These are phyloP conservation scores for Podospora didyma DNA, from an alignment of 495 filamentous ascomycete species.

Conservation along the genomic window DNA sequence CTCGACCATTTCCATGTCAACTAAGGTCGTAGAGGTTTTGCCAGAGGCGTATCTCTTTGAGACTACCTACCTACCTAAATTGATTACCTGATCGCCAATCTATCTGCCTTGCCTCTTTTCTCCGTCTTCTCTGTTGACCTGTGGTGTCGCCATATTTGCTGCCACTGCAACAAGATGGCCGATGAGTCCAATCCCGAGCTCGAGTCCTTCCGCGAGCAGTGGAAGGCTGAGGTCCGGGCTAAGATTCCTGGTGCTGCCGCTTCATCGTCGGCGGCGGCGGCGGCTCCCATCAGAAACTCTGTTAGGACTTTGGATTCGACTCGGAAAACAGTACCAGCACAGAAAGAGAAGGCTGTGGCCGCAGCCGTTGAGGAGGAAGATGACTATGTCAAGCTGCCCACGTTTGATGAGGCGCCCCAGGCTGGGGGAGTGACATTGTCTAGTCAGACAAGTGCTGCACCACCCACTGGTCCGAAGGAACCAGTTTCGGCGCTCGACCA, in stretches of 20 bases:
- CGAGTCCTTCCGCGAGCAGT: constrained; percentile 37
- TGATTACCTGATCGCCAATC: too few species aligned
- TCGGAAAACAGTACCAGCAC: not conserved
- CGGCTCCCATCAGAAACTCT: not conserved
- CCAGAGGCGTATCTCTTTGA: too few species aligned
- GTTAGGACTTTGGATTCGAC: not conserved
- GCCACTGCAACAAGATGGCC: constrained; percentile 14
- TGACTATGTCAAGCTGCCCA: constrained; percentile 33
- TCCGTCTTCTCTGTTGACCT: too few species aligned
- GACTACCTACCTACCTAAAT: too few species aligned
- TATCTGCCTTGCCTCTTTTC: too few species aligned
- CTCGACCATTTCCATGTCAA: too few species aligned
- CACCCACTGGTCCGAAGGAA: constrained; percentile 31
- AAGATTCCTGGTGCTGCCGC: constrained; percentile 7
- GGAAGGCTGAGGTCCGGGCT: constrained; percentile 32
- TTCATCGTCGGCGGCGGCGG: not conserved
- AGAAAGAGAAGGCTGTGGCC: too few species aligned
- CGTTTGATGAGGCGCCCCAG: constrained; percentile 33
- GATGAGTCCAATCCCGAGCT: constrained; percentile 30
- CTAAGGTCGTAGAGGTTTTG: too few species aligned
- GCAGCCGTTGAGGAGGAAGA: constrained; percentile 26
- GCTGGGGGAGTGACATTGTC: not conserved
- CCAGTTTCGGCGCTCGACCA: constrained; percentile 82
- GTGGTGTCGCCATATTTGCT: too few species aligned
- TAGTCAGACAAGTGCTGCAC: constrained; percentile 2